Base-by-base conservation (phyloP, 768 basidiomycete species). In the Suillus sp. region DNA sequence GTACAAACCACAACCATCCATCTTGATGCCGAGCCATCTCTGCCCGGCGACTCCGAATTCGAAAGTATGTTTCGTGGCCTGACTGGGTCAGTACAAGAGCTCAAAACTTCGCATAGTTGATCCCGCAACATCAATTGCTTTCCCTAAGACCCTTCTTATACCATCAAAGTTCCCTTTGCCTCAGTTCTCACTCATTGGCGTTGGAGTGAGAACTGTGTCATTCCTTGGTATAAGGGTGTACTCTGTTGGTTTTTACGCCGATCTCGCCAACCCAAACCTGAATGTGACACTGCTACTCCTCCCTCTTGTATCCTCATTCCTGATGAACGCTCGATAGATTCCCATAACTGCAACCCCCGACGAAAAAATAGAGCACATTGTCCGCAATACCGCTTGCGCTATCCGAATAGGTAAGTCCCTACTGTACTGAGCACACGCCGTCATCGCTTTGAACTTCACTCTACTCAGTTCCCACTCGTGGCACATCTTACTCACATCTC, bases 221-320 rank as follows among this genome's bases (percentile, higher is more conserved):
- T 95, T 97, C 76, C 80, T 96, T 43, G 83, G 88, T 8, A 85
- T 97, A 66, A 87, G 92, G 71, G 95, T 96, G 18, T 97, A 97
- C 76, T 91, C 90, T 13, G 86, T 93, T 38, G 95, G 85, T 2
- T 94, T 97, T 77, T 97, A 96, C 74, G 90, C 92, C 7, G 93
- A 96, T 72, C 77, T 94, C 50, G 69, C 79, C n/a, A 84, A 87
- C 65, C 84, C 88, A 1, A 81, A 80, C 47, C 79, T 92, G 62
- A 81, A 82, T 60, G 89, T 90, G 59, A 37, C 59, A 78, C 70
- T 11, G 22, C 42, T 56, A 40, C 40, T 4, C 48, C 43, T 45
- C n/a, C 42, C 38, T 50, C 30, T 62, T 35, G 18, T 22, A 22
- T 53, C 3, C n/a, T 37, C 30, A 6, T 27, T 25, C 64, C 67